Conservation (phyloP, 2,329 filamentous ascomycete species). For the Verticillium klebahnii region DNA sequence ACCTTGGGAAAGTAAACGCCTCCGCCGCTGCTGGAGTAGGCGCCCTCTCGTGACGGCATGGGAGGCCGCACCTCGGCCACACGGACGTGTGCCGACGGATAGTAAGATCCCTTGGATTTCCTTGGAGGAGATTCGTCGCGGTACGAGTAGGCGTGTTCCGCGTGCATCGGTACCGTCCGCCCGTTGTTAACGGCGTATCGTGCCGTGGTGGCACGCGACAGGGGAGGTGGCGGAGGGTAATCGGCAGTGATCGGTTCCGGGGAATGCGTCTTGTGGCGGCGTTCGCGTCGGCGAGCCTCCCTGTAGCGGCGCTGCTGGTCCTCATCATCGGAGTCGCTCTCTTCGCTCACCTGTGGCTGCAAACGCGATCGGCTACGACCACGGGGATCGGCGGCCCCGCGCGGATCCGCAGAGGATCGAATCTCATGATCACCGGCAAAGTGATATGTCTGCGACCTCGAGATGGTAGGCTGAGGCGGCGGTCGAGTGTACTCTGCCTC, state of each 20-base stretch:
- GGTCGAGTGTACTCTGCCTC: slow-evolving; percentile 21
- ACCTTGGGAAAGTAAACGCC: slow-evolving; percentile 22
- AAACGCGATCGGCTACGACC: slow-evolving; percentile 32
- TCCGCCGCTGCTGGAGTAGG: slow-evolving; percentile 21
- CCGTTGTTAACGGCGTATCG: slow-evolving; percentile 12
- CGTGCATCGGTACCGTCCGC: slow-evolving; percentile 19
- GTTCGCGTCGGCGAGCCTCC: slow-evolving; percentile 16
- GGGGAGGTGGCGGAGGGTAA: not conserved
- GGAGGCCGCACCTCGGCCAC: slow-evolving; percentile 22
- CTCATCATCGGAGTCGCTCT: slow-evolving; percentile 29
- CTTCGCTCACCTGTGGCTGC: slow-evolving; percentile 28
- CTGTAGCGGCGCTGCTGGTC: slow-evolving; percentile 16
- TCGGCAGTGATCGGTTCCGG: slow-evolving; percentile 19
- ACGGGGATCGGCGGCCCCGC: slow-evolving; percentile 17
- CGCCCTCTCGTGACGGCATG: slow-evolving; percentile 23
- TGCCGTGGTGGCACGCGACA: not conserved
- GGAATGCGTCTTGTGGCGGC: slow-evolving; percentile 28
- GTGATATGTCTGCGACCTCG: slow-evolving; percentile 29
- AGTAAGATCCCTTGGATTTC: slow-evolving; percentile 3
- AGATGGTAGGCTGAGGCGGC: slow-evolving; percentile 15
- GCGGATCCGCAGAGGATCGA: not conserved
- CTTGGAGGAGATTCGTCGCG: slow-evolving; percentile 4
- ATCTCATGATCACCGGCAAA: slow-evolving; percentile 14
- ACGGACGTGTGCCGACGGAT: slow-evolving; percentile 11
- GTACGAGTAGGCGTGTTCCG: slow-evolving; percentile 18